Evolutionary conservation across 345 rosid species (phyloP), one percentile per base, ranked within the genome.

Genomic region (Gossypium arboreum): DNA sequence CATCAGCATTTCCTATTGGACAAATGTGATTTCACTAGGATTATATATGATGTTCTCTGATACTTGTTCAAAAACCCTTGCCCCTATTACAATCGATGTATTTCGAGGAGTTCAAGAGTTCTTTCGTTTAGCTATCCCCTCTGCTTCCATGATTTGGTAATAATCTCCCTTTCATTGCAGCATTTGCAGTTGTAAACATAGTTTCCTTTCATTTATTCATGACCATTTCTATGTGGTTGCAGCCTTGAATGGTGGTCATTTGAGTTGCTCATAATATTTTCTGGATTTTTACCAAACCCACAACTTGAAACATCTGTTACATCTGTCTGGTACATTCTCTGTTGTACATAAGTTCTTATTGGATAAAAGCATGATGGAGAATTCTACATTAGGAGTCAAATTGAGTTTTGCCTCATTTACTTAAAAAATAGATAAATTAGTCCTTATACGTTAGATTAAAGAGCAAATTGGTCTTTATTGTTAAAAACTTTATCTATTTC

Each of bases 191-290:
- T 20, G 34, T 58, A 2, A 67, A 17, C 50, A 12, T 15, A n/a
- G 39, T 2, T 9, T 18, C 44, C 9, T 58, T 72, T 65, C 12
- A 10, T 0, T 52, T 63, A 24, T 75, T 64, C 22, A 45, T 54
- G 25, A 39, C 10, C n/a, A 16, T 65, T 59, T 43, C 70, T 52
- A 2, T 65, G 51, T 74, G 12, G 54, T 27, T 79, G 83, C 84
- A 95, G 98, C 87, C 91, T 93, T 2, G 96, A 95, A 78, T 93
- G 98, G 98, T 95, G 98, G 98, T 95, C 99, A 50, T 95, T 88
- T 78, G 98, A 94, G 77, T 77, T 92, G 57, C 86, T 94, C n/a
- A 75, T 85, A 66, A 55, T 94, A 85, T 85, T 94, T 48, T 94
- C 96, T n/a, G 98, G 99, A 11, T 70, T 91, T 17, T 71, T 92